Percentiles rank a stretch among this genome's conserved stretches.
Conservation (phyloP, 2,329 filamentous ascomycete species). For the Grosmannia serpens region DNA sequence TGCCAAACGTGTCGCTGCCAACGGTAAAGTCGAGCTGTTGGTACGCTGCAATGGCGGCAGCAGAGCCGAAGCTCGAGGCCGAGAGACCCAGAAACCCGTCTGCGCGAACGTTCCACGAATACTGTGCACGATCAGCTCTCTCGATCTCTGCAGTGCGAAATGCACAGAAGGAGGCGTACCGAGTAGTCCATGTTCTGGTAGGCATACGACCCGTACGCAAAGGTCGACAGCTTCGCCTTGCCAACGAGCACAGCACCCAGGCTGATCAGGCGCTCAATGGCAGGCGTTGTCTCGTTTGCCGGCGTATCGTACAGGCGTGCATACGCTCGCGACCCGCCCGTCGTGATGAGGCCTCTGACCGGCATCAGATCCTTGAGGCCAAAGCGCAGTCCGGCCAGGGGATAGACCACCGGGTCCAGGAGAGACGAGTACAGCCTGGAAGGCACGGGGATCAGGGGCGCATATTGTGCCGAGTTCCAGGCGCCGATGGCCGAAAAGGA, state of each 20-base stretch:
- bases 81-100: constrained; percentile 3
- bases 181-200: constrained; percentile 6
- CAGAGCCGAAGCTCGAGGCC: constrained; percentile 3
- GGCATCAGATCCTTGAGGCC: constrained; percentile 6
- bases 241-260: constrained; percentile 2
- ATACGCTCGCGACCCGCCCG: constrained; percentile 2
- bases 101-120: constrained; percentile 3
- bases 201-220: constrained; percentile 3
- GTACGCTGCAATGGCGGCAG: constrained; percentile 3
- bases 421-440: constrained; percentile 1
- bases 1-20: neutral
- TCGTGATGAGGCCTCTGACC: neutral
- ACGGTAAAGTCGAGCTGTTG: constrained; percentile 2
- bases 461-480: constrained; percentile 2
- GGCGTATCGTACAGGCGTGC: neutral
- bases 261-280: neutral
- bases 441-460: constrained; percentile 2
- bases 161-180: neutral
- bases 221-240: constrained; percentile 1
- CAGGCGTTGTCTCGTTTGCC: neutral
- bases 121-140: neutral
- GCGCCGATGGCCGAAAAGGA: neutral
- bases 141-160: neutral
- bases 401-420: neutral
- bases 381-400: constrained; percentile 6